Conservation (phyloP, 805 yeast species). For the Yamadazyma nakazawae region DNA sequence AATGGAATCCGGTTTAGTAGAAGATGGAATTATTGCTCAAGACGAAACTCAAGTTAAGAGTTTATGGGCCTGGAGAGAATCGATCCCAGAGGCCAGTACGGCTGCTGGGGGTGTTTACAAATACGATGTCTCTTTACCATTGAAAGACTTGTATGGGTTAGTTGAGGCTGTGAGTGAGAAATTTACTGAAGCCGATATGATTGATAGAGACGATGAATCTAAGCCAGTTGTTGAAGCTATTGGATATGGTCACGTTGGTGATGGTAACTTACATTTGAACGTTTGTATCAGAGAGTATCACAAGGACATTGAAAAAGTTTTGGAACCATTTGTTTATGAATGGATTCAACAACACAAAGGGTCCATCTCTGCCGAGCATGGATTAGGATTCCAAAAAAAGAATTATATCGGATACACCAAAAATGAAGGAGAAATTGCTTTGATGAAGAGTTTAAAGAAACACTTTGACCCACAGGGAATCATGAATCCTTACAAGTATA, state of each 20-base stretch:
- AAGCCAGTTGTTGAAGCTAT: slow-evolving; percentile 85
- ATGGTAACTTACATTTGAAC: slow-evolving; percentile 92
- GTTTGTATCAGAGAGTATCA: slow-evolving; percentile 84
- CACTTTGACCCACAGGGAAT: slow-evolving; percentile 89
- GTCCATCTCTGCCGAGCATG: slow-evolving; percentile 96
- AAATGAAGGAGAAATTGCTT: slow-evolving; percentile 59
- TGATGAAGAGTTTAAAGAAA: slow-evolving; percentile 78
- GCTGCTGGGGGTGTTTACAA: slow-evolving; percentile 92
- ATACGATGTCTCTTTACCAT: slow-evolving; percentile 92
- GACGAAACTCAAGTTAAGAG: slow-evolving; percentile 82
- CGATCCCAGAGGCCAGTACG: slow-evolving; percentile 84
- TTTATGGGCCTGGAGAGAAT: slow-evolving; percentile 96
- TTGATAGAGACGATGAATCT: slow-evolving; percentile 56
- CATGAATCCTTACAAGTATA: slow-evolving; percentile 91
- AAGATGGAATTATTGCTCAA: slow-evolving; percentile 95
- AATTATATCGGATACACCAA: slow-evolving; percentile 85
- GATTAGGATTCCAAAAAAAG: slow-evolving; percentile 94
- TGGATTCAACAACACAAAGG: slow-evolving; percentile 75
- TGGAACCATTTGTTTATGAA: slow-evolving; percentile 95
- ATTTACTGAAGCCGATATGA: slow-evolving; percentile 53
- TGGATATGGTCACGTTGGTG: slow-evolving; percentile 98
- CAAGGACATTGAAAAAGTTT: slow-evolving; percentile 69
- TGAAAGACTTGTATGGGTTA: slow-evolving; percentile 73
- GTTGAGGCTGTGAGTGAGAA: slow-evolving; percentile 73
- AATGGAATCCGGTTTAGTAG: slow-evolving; percentile 79